Percentiles rank a stretch among this genome's conserved stretches.
Evolutionary conservation across 2,329 filamentous ascomycete genomes (phyloP).

Genomic region (Bipolaris oryzae): DNA sequence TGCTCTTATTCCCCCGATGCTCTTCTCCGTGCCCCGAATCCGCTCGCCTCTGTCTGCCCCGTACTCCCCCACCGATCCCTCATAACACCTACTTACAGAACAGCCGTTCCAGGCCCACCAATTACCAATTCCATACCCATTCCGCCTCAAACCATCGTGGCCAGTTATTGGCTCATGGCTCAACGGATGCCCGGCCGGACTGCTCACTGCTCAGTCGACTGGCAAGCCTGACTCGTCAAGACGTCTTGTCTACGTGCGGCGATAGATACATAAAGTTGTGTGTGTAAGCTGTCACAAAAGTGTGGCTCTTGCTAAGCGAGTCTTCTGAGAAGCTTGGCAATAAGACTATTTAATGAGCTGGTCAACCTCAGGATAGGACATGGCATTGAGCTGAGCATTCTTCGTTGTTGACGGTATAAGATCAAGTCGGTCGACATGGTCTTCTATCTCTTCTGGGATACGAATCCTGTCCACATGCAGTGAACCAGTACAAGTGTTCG

Average conservation of each 20-base stretch:
- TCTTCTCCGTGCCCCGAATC: background rate
- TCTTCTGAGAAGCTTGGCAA: too few relatives aligned
- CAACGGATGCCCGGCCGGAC: background rate
- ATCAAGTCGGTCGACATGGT: background rate
- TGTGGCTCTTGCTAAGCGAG: too few relatives aligned
- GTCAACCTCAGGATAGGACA: background rate
- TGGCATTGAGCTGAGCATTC: background rate
- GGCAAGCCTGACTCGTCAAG: background rate
- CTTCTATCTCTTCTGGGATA: too few relatives aligned
- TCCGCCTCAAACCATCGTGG: background rate
- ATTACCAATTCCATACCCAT: background rate
- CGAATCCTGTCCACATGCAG: background rate
- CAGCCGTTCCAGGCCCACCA: background rate
- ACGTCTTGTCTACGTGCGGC: background rate
- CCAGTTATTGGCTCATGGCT: background rate
- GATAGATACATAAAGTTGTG: background rate
- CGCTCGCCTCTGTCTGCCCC: background rate
- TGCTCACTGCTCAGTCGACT: background rate
- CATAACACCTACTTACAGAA: too few relatives aligned
- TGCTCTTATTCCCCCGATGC: background rate
- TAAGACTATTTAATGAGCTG: too few relatives aligned
- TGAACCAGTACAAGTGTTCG: background rate
- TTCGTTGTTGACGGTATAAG: background rate
- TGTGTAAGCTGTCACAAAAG: background rate
- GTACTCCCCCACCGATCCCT: background rate